Percentiles rank a stretch among this genome's conserved stretches.
Conservation (phyloP, 257 asterid genomes). For the Ehretia macrophylla region DNA sequence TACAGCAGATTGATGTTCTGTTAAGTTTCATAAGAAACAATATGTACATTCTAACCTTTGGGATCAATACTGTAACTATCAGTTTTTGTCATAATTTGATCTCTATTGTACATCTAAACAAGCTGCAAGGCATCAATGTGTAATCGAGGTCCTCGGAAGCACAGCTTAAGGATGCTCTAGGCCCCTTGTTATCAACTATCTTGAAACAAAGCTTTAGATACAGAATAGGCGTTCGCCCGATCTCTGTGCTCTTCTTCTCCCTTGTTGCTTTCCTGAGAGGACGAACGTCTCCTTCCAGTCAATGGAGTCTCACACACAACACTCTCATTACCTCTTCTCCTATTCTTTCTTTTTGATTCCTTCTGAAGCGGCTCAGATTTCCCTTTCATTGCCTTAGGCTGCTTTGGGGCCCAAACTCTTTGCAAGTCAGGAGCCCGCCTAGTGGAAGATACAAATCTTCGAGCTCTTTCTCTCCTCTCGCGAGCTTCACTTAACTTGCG, state of each 20-base stretch:
- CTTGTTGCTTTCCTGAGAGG: slow-evolving; percentile 14
- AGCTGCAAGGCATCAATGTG: background rate
- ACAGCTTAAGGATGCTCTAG: too few relatives aligned
- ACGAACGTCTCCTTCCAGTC: slow-evolving; percentile 42
- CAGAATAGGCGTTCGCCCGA: slow-evolving; percentile 35
- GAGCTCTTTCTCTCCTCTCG: slow-evolving; percentile 64
- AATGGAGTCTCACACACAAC: slow-evolving; percentile 81
- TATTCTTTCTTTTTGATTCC: slow-evolving; percentile 49
- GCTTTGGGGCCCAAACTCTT: slow-evolving; percentile 91
- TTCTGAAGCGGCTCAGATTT: slow-evolving; percentile 42
- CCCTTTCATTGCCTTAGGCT: slow-evolving; percentile 38
- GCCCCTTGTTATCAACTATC: slow-evolving; percentile 22
- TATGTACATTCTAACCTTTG: background rate
- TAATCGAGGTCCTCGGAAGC: too few relatives aligned
- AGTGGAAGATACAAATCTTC: slow-evolving; percentile 43
- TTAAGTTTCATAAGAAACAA: background rate
- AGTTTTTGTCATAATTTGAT: background rate
- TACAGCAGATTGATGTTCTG: background rate
- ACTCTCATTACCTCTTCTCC: slow-evolving; percentile 27
- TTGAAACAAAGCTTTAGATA: slow-evolving; percentile 79
- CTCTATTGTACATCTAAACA: background rate
- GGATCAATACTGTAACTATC: background rate
- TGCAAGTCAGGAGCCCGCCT: slow-evolving; percentile 69
- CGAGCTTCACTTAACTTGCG: slow-evolving; percentile 71
- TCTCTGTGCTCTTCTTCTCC: slow-evolving; percentile 24